These are phyloP conservation scores for Stephania yunnanensis DNA, from an alignment of 164 flowering plant species.

Conservation along the genomic window DNA sequence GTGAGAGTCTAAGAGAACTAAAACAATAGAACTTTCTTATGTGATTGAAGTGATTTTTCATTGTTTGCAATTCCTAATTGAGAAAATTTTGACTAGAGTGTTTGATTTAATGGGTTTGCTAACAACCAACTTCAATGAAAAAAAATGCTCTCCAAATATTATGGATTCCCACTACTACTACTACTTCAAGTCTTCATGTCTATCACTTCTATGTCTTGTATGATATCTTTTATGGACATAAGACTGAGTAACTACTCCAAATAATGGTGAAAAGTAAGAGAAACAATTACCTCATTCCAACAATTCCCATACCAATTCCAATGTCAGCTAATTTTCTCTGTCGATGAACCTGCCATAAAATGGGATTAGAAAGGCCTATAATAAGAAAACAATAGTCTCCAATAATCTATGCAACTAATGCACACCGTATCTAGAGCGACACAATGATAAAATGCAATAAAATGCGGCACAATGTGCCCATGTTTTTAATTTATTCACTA, in stretches of 20 bases:
- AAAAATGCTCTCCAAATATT: conserved; percentile 18
- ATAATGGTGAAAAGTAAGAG: too few species aligned
- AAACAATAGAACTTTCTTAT: background rate
- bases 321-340: conserved; percentile 75
- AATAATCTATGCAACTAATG: background rate
- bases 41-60: conserved; percentile 36
- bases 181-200: background rate
- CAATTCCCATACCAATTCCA: too few species aligned
- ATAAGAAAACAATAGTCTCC: background rate
- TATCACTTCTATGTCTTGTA: background rate
- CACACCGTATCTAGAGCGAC: too few species aligned
- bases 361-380: background rate
- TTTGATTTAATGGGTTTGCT: conserved; percentile 17
- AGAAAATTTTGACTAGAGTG: background rate
- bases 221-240: background rate
- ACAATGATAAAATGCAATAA: background rate
- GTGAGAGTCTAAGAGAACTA: background rate
- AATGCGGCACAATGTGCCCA: too few species aligned
- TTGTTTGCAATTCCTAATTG: conserved; percentile 27
- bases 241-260: too few species aligned
- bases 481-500: too few species aligned
- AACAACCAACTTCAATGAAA: conserved; percentile 24
- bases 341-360: conserved; percentile 65
- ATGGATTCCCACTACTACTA: conserved; percentile 15
- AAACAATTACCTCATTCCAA: too few species aligned